Evolutionary conservation across 1,139 yeast genomes (phyloP).

Genomic region (Yueomyces sp.): DNA sequence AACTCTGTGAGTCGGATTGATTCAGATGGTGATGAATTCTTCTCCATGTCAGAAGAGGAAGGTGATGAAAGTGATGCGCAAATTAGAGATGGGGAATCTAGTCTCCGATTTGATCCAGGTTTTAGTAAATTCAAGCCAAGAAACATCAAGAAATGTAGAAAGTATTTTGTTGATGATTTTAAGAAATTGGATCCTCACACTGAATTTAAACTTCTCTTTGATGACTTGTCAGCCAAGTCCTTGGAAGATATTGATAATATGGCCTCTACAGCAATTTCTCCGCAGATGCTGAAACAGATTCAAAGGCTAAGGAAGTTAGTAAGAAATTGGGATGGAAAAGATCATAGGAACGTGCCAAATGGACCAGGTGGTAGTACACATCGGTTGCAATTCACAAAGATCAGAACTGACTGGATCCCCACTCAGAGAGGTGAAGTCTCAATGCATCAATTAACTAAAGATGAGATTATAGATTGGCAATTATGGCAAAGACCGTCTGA

Average conservation of each 20-base stretch:
- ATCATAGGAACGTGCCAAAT: slow-evolving; percentile 43
- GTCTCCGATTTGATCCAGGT: slow-evolving; percentile 25
- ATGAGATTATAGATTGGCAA: slow-evolving; percentile 32
- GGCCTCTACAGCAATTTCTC: slow-evolving; percentile 41
- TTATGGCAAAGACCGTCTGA: slow-evolving; percentile 28
- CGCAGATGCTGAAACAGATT: slow-evolving; percentile 54
- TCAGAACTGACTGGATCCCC: slow-evolving; percentile 77
- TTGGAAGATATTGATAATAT: slow-evolving; percentile 61
- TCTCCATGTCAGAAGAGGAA: slow-evolving; percentile 26
- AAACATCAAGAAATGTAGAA: slow-evolving; percentile 27
- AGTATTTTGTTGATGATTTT: slow-evolving; percentile 31
- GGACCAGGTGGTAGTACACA: slow-evolving; percentile 53
- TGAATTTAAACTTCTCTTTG: slow-evolving; percentile 64
- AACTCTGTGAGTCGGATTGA: slow-evolving; percentile 2
- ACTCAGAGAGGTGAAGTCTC: slow-evolving; percentile 48
- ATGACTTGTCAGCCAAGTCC: slow-evolving; percentile 55
- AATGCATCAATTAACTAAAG: slow-evolving; percentile 42
- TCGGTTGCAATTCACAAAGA: slow-evolving; percentile 54
- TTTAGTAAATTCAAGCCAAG: slow-evolving; percentile 5
- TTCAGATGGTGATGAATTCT: slow-evolving; percentile 24
- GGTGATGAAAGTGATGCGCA: slow-evolving; percentile 22
- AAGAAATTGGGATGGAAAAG: slow-evolving; percentile 78
- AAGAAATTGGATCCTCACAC: slow-evolving; percentile 67
- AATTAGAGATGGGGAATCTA: slow-evolving; percentile 9
- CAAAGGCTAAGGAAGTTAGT: slow-evolving; percentile 49